Percentiles rank a stretch among this genome's conserved stretches.
Evolutionary conservation across 495 filamentous ascomycete genomes (phyloP).

Genomic region (Saxophila tyrrhenica): DNA sequence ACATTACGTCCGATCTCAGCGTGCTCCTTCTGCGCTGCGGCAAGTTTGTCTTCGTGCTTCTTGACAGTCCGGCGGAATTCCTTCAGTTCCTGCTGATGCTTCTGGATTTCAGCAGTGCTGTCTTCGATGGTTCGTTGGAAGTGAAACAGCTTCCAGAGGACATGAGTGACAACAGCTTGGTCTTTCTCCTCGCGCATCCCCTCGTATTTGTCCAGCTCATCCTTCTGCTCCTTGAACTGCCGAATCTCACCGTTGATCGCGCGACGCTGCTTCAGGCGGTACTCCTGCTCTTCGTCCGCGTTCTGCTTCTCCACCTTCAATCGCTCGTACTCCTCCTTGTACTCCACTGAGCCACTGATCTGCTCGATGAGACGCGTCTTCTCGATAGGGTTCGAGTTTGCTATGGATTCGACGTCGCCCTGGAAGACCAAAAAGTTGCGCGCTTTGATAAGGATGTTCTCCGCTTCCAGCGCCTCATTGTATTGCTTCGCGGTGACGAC

Average conservation of each 20-base stretch:
- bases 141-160: conserved; percentile 93
- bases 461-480: conserved; percentile 81
- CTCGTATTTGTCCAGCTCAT: conserved; percentile 84
- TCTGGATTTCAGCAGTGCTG: conserved; percentile 80
- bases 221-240: conserved; percentile 94
- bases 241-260: conserved; percentile 97
- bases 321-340: conserved; percentile 88
- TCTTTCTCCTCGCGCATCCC: conserved; percentile 81
- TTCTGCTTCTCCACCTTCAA: conserved; percentile 76
- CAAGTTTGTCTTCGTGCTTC: conserved; percentile 68
- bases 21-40: conserved; percentile 79
- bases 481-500: conserved; percentile 83
- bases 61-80: conserved; percentile 82
- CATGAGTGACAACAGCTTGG: conserved; percentile 84
- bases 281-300: conserved; percentile 75
- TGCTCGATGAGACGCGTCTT: conserved; percentile 94
- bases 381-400: conserved; percentile 82
- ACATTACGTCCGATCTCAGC: conserved; percentile 69
- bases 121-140: conserved; percentile 89
- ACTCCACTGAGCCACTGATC: conserved; percentile 90
- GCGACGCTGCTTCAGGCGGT: conserved; percentile 74
- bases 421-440: conserved; percentile 98
- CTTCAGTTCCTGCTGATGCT: conserved; percentile 91
- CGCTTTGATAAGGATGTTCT: conserved; percentile 96
- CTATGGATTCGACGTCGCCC: conserved; percentile 96